A percentile compares a stretch with the other conserved stretches of the same genome.
These are phyloP conservation scores for Whalleya microplaca DNA, from an alignment of 2,329 filamentous ascomycete species.

Conservation along the genomic window DNA sequence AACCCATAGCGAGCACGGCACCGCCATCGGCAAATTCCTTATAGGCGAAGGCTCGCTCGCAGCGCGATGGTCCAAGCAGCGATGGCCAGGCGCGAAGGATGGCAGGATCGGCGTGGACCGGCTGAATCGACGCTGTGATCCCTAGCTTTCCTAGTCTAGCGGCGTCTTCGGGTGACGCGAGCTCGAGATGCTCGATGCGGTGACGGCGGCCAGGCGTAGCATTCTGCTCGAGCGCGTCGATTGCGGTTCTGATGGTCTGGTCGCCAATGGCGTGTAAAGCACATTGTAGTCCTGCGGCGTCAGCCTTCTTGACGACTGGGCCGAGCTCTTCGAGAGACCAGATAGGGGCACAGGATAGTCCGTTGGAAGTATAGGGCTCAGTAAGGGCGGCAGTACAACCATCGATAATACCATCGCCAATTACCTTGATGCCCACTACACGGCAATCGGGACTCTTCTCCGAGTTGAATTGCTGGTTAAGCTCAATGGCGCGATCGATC, in stretches of 20 bases:
- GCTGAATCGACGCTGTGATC: constrained; percentile 63
- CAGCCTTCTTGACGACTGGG: constrained; percentile 58
- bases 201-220: constrained; percentile 53
- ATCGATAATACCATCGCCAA: constrained; percentile 68
- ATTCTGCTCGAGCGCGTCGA: constrained; percentile 55
- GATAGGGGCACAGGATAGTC: constrained; percentile 51
- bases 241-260: constrained; percentile 57
- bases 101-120: constrained; percentile 63
- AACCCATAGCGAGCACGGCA: constrained; percentile 48
- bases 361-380: constrained; percentile 59
- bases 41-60: constrained; percentile 65
- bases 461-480: constrained; percentile 49
- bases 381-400: constrained; percentile 65
- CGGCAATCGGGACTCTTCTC: constrained; percentile 48
- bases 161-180: constrained; percentile 59
- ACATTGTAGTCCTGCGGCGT: constrained; percentile 58
- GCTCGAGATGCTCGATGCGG: constrained; percentile 68
- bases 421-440: constrained; percentile 65
- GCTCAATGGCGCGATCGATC: constrained; percentile 54
- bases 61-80: constrained; percentile 57
- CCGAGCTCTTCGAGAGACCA: constrained; percentile 58
- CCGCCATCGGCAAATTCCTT: constrained; percentile 58
- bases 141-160: constrained; percentile 58
- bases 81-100: constrained; percentile 64
- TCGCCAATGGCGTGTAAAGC: constrained; percentile 71